Base-by-base conservation (phyloP, 768 basidiomycete species). In the Rhizopogon roseolus region DNA sequence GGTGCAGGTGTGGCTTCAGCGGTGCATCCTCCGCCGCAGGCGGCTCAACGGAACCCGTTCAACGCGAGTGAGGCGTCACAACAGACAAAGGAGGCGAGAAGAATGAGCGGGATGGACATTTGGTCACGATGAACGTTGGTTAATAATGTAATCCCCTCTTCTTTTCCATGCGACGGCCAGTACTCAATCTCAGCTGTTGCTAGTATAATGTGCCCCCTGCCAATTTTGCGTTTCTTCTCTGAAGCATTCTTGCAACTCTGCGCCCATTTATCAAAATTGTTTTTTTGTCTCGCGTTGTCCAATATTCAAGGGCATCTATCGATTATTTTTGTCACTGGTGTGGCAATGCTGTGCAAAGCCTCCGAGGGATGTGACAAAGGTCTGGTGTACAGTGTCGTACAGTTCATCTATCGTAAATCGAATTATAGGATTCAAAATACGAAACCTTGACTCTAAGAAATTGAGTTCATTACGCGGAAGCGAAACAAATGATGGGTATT, bases 81-180 rank as follows among this genome's bases (percentile, higher is more conserved):
- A 28, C 71, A 72, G 22, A 63, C 73, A 43, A 85, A 85, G 71
- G 85, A 88, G 54, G 67, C 67, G 37, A 73, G 85, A 66, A 76
- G 85, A 65, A 70, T 79, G 54, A 84, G 80, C 55, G 81, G 81
- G 54, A 82, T 86, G 78, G 88, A 90, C 67, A 66, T 80, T 50
- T 91, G 88, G 88, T 81, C 83, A 59, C 81, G 88, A 77, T 89
- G 74, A 84, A 55, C 54, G 42, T 17, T 38, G 37, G 32, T 40
- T 44, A 56, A 49, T 49, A 40, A 46, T 55, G 57, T 54, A 51
- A 59, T 56, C 52, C 50, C 32, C 11, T 37, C 22, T 51, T 53
- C 50, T 43, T 54, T 54, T 60, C 55, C 43, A 34, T 14, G 49
- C 37, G 2, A 53, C 9, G 48, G 25, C 34, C 43, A 43, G 41